phyloP scores from a whole-genome alignment of 306 rosid species.

The Abrus precatorius region DNA sequence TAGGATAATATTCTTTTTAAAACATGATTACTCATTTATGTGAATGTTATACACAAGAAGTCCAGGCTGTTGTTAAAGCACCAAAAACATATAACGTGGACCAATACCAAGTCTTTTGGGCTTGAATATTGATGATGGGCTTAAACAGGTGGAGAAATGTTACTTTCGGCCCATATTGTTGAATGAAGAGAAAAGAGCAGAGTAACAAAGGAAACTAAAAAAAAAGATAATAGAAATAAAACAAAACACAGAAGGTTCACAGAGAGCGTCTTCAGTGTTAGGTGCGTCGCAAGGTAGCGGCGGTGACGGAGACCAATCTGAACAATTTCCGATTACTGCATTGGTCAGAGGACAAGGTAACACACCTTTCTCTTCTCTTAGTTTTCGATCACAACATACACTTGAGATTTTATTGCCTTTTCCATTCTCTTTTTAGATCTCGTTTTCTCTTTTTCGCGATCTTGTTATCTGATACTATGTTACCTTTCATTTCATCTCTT shows the following conservation, averaged over 20 bases:
- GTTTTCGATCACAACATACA: not conserved
- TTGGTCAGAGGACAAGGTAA: conserved; percentile 46
- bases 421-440: conserved; percentile 52
- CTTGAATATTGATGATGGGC: no score
- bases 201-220: not conserved
- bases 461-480: not conserved
- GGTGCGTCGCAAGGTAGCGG: conserved; percentile 54
- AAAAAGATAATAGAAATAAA: not conserved
- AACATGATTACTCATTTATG: no score
- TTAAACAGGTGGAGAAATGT: no score
- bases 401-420: not conserved
- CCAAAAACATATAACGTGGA: no score
- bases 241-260: not conserved
- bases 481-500: not conserved
- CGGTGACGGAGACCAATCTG: conserved; percentile 46
- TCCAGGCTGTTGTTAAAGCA: no score
- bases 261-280: not conserved
- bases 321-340: conserved; percentile 30
- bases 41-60: no score
- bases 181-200: not conserved
- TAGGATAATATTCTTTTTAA: no score
- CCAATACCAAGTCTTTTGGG: no score
- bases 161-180: no score
- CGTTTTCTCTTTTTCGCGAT: conserved; percentile 27
- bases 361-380: not conserved